Percentiles rank a stretch among this genome's conserved stretches.
These are phyloP conservation scores for Marasmius fiardii DNA, from an alignment of 1,284 basidiomycete genomes.

Conservation along the genomic window DNA sequence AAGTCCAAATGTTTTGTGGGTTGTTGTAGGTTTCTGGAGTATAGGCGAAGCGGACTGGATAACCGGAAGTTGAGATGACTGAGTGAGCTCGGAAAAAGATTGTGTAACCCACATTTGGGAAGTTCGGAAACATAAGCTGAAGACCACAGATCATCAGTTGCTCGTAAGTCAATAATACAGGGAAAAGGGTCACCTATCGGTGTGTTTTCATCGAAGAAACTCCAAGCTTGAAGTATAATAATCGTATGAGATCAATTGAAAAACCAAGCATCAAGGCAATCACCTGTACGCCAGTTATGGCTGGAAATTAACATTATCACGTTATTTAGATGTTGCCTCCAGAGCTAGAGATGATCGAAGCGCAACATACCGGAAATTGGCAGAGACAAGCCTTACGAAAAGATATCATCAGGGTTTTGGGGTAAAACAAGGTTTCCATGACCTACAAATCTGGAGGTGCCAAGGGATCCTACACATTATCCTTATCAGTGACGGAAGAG, in stretches of 20 bases:
- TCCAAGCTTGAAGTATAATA: constrained; percentile 32
- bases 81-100: constrained; percentile 20
- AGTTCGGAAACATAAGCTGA: constrained; percentile 36
- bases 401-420: no score
- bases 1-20: constrained; percentile 57
- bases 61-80: not conserved
- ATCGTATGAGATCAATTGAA: constrained; percentile 3
- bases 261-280: constrained; percentile 14
- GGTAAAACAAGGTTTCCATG: not conserved
- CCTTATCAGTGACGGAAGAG: not conserved
- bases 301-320: constrained; percentile 16
- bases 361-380: constrained; percentile 41
- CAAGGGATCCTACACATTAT: constrained; percentile 46
- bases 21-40: constrained; percentile 62
- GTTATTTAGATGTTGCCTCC: not conserved
- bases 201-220: constrained; percentile 36
- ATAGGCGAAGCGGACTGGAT: constrained; percentile 53
- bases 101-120: constrained; percentile 29
- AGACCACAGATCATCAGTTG: not conserved
- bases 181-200: constrained; percentile 36
- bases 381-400: constrained; percentile 40
- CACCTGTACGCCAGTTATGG: constrained; percentile 57
- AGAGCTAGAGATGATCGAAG: not conserved
- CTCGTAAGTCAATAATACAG: not conserved
- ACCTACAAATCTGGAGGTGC: constrained; percentile 57